Base-by-base conservation (phyloP, 495 filamentous ascomycete genomes). In the Hypoxylon fragiforme region DNA sequence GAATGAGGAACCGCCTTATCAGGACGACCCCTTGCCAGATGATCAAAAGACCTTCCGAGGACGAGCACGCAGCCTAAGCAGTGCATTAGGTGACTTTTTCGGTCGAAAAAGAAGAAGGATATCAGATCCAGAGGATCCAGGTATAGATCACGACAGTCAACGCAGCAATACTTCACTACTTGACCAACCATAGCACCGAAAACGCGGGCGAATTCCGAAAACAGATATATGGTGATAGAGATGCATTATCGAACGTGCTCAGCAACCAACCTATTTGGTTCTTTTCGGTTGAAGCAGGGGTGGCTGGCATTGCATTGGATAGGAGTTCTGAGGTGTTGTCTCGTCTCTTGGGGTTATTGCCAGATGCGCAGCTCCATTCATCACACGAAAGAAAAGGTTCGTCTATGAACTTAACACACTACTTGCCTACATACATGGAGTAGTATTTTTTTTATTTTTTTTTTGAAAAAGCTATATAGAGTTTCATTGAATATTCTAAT, bases 41-140 rank as follows among this genome's bases (percentile, higher is more conserved):
- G 40, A 43, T 2, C 45, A 52, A 6, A 63, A 54, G 34, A 57
- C 50, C 26, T 36, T 65, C 13, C 62, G 69, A 13, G 67, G 68
- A 16, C 57, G 76, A 20, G 72, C 78, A 20, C 67, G 79, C 45
- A 81, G 77, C 63, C 48, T 81, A 24, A 81, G 79, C 46, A 72
- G 72, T 40, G 77, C 77, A 9, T 49, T 81, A 2, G 73, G 77
- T 13, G 72, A 74, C 28, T 62, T 81, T 24, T 73, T 80, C 50
- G 58, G 66, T 2, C 54, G 54, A 14, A 68, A 57, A 18, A 65
- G 50, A 41, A 50, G 54, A 43, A 53, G 62, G 14, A 52, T 28
- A 16, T 59, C 56, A 16, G 60, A 65, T 44, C 54, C 58, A 1
- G 65, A 67, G 42, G n/a, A n/a, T n/a, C 20, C 47, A 20, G 58